Evolutionary conservation across 2,329 filamentous ascomycete species (phyloP), one percentile per base, ranked within the genome.

Genomic region (Phialophora macrospora): DNA sequence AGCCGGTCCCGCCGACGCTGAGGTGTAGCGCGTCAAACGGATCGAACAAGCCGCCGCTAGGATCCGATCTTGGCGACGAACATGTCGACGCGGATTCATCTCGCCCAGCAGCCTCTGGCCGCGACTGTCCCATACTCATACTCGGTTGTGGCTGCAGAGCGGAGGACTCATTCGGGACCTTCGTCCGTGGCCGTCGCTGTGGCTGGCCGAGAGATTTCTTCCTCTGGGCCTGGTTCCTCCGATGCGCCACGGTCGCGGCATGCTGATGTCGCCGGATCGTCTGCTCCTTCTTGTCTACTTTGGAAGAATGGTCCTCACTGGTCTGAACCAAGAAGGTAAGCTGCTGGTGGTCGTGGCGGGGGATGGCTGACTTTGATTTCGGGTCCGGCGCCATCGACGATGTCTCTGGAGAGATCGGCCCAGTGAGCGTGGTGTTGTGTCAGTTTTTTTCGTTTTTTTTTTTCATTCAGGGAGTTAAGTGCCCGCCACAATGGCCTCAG

Each of bases 11-110:
- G 38, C 2, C 4, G 24, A 30, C 51, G 26, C 12, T 58, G n/a
- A 65, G 26, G 22, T 52, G 60, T 3, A 65, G 51, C 12, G 24
- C 54, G 55, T 65, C 63, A 17, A 65, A 65, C 7, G 63, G 63
- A 28, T 65, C 63, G 46, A 62, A 38, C n/a, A 28, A 44, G 44
- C 63, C 52, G 30, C 46, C 44, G 49, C 46, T 46, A 9, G 32
- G 63, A 38, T 58, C 59, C 34, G 34, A 12, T 38, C 32, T 26
- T 12, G 54, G 58, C 20, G 41, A 34, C 9, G 56, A 41, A 22
- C 38, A 22, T 12, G 44, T 32, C 4, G 20, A 28, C 7, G 8
- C 3, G 56, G 56, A 22, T n/a, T 17, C 22, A 30, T n/a, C 30
- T 24, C n/a, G 12, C 1, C 5, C 17, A 20, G 55, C 17, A 34